Evolutionary conservation across 108 stramenopile species (phyloP).

Genomic region (Phaeodactylum tricornutum): DNA sequence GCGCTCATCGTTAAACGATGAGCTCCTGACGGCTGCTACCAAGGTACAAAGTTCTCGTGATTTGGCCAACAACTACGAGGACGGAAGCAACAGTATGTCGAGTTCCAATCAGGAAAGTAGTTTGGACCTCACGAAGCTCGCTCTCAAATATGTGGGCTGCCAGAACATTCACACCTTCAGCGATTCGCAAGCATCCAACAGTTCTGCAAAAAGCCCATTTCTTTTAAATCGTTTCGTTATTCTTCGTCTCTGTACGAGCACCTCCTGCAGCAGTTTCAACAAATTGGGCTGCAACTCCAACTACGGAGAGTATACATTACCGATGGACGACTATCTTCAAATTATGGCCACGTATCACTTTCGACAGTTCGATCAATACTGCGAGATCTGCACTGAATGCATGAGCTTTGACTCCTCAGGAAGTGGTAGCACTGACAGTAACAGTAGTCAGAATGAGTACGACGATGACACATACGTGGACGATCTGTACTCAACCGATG

Average conservation of each 20-base stretch:
- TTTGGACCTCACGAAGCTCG: conserved; percentile 52
- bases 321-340: conserved; percentile 55
- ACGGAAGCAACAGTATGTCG: conserved; percentile 1
- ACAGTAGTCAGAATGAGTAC: not conserved
- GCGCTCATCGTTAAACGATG: too few species aligned
- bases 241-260: conserved; percentile 68
- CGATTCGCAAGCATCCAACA: conserved; percentile 32
- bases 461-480: not conserved
- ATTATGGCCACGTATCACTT: conserved; percentile 57
- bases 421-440: conserved; percentile 1
- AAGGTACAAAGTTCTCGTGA: conserved; percentile 2
- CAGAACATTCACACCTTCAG: conserved; percentile 32
- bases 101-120: not conserved
- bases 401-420: conserved; percentile 11
- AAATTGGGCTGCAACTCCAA: conserved; percentile 46
- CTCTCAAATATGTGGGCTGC: conserved; percentile 72
- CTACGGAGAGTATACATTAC: conserved; percentile 71
- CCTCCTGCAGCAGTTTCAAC: conserved; percentile 45
- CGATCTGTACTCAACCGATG: not conserved
- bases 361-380: conserved; percentile 48
- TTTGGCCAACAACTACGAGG: not conserved
- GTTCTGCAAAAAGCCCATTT: conserved; percentile 33
- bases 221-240: conserved; percentile 62
- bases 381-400: conserved; percentile 41
- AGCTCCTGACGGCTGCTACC: conserved; percentile 1